Conservation (phyloP, 139 green algal genomes). For the Monoraphidium neglectum region DNA sequence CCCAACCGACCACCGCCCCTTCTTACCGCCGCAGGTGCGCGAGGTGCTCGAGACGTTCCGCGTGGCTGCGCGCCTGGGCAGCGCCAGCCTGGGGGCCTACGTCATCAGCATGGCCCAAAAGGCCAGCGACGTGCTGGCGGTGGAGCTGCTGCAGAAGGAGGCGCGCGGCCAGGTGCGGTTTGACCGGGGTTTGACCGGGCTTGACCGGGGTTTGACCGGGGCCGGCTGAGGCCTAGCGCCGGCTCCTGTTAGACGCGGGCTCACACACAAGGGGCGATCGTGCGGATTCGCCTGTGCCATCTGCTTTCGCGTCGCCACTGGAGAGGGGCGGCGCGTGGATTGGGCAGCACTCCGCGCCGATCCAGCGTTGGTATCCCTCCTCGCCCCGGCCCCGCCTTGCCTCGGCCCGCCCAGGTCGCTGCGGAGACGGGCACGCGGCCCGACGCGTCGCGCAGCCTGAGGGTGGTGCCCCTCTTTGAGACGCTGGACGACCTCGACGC, state of each 20-base stretch:
- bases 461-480: slow-evolving; percentile 97
- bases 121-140: slow-evolving; percentile 90
- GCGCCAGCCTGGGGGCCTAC: slow-evolving; percentile 85
- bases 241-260: no score
- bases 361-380: background rate
- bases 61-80: slow-evolving; percentile 40
- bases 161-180: slow-evolving; percentile 53
- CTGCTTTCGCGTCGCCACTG: no score
- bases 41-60: slow-evolving; percentile 88
- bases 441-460: slow-evolving; percentile 54
- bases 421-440: slow-evolving; percentile 35
- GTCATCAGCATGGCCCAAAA: slow-evolving; percentile 94
- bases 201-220: no score
- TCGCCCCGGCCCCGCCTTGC: background rate
- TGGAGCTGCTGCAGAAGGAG: slow-evolving; percentile 95
- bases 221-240: no score
- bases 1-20: background rate
- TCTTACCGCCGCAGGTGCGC: slow-evolving; percentile 45
- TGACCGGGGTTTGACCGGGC: no score
- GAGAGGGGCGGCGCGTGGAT: no score
- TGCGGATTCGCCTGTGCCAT: no score
- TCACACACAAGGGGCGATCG: no score
- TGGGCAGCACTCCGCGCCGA: no score
- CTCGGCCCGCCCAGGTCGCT: slow-evolving; percentile 37
- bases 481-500: slow-evolving; percentile 87